These are phyloP conservation scores for Xylariaceae sp. DNA, from an alignment of 2,329 filamentous ascomycete species.

Conservation along the genomic window DNA sequence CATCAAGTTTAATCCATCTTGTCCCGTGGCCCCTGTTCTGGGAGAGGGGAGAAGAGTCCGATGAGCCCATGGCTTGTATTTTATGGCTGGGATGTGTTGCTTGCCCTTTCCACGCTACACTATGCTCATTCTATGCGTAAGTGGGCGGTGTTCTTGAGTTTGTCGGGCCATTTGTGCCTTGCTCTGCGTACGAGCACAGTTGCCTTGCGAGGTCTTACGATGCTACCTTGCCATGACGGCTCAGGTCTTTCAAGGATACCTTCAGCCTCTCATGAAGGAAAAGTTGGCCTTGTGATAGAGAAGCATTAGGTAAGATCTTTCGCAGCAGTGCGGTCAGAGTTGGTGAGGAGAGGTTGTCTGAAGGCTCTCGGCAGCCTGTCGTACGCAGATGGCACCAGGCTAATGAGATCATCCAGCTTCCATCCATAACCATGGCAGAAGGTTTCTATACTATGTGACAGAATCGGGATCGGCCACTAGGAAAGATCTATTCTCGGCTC, in stretches of 20 bases:
- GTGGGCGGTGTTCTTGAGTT: constrained; percentile 6
- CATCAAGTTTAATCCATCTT: constrained; percentile 8
- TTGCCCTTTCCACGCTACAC: background rate
- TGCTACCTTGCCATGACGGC: background rate
- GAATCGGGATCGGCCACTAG: background rate
- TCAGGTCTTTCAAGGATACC: constrained; percentile 1
- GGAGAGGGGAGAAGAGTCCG: constrained; percentile 1
- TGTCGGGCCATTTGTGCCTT: background rate
- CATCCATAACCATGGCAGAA: constrained; percentile 1
- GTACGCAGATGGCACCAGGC: background rate
- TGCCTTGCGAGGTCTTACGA: constrained; percentile 5
- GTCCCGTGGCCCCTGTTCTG: constrained; percentile 1
- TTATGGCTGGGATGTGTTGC: background rate
- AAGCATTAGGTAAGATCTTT: background rate
- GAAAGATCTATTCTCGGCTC: background rate
- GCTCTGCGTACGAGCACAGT: constrained; percentile 13
- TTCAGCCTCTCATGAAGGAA: background rate
- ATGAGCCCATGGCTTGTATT: constrained; percentile 1
- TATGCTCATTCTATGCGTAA: constrained; percentile 9
- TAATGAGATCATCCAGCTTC: background rate
- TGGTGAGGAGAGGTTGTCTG: background rate
- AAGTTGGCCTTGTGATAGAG: background rate
- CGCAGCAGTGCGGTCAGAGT: background rate
- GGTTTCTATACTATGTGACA: too few relatives aligned
- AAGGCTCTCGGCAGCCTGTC: background rate